A percentile compares a stretch with the other conserved stretches of the same genome.
Evolutionary conservation across 371 early-diverging fungal species (phyloP).

Genomic region (Mucor velutinosus): DNA sequence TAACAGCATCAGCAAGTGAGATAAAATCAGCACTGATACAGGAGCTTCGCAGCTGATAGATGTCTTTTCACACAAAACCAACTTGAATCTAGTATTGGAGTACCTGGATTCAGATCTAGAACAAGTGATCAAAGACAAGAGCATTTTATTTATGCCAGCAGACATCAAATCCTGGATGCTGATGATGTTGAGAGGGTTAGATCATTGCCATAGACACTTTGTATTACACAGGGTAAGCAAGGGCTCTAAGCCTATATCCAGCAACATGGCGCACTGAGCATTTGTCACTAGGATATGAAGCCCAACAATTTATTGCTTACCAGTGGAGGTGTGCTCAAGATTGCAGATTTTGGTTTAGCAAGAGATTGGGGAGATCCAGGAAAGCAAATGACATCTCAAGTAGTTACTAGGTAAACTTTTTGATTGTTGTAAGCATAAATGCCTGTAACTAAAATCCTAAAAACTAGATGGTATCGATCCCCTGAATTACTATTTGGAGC

Average conservation of each 20-base stretch:
- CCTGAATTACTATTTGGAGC: slow-evolving; percentile 98
- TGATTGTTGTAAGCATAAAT: neutral
- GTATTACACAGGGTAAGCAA: slow-evolving; percentile 85
- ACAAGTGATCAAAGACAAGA: slow-evolving; percentile 95
- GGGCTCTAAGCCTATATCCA: neutral
- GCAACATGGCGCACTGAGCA: neutral
- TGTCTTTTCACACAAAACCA: slow-evolving; percentile 91
- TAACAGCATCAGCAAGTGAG: neutral
- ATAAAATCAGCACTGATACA: too few relatives aligned
- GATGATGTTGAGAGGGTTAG: slow-evolving; percentile 95
- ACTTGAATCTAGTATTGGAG: slow-evolving; percentile 95
- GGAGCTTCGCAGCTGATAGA: slow-evolving; percentile 75
- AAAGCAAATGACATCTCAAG: slow-evolving; percentile 87
- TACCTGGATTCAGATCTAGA: slow-evolving; percentile 97
- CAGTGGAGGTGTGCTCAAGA: slow-evolving; percentile 88
- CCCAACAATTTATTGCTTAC: slow-evolving; percentile 99
- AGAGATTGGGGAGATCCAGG: slow-evolving; percentile 89
- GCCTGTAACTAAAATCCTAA: neutral
- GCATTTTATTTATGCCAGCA: slow-evolving; percentile 91
- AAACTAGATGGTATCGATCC: slow-evolving; percentile 97
- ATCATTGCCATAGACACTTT: slow-evolving; percentile 93
- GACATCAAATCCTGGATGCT: slow-evolving; percentile 99
- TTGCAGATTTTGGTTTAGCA: slow-evolving; percentile 99
- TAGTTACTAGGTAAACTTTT: slow-evolving; percentile 84
- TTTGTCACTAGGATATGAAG: slow-evolving; percentile 88